These are phyloP conservation scores for Bipolaris bicolor DNA, from an alignment of 2,329 filamentous ascomycete genomes.

Conservation along the genomic window DNA sequence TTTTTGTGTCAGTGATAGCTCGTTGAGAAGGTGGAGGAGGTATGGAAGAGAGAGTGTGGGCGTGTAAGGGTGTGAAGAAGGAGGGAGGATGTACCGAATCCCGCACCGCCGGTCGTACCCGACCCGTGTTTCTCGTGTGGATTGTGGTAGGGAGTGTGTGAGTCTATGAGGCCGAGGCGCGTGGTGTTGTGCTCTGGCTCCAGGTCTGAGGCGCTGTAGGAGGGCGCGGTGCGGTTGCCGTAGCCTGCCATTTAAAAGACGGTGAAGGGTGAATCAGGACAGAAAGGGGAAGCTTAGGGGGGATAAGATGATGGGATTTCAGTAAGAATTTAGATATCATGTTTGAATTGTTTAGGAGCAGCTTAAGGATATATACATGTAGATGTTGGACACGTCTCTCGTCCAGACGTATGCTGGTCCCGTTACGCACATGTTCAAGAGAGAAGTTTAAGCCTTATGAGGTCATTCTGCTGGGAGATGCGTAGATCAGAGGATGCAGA, in stretches of 20 bases:
- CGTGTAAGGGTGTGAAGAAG: neutral
- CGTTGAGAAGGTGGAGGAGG: no score
- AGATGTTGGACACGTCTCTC: neutral
- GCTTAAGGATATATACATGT: slow-evolving; percentile 10
- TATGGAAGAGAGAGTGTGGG: no score
- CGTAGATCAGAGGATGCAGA: slow-evolving; percentile 18
- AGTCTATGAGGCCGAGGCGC: slow-evolving; percentile 35
- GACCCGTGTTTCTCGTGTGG: slow-evolving; percentile 40
- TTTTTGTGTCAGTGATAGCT: slow-evolving; percentile 26
- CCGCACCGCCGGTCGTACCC: slow-evolving; percentile 42
- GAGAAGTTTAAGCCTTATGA: slow-evolving; percentile 32
- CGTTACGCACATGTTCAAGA: neutral
- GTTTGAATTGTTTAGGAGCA: neutral
- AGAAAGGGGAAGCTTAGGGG: neutral
- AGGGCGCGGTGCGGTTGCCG: slow-evolving; percentile 43
- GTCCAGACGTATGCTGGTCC: neutral
- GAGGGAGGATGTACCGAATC: slow-evolving; percentile 28
- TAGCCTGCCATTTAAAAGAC: slow-evolving; percentile 41
- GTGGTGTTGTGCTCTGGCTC: slow-evolving; percentile 34
- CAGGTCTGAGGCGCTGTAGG: slow-evolving; percentile 25
- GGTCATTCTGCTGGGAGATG: slow-evolving; percentile 32
- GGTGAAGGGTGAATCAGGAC: no score
- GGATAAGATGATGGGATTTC: neutral
- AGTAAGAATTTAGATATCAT: no score
- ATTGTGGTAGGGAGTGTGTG: slow-evolving; percentile 36